Conservation (phyloP, 768 basidiomycete species). For the Dioszegia crocea region DNA sequence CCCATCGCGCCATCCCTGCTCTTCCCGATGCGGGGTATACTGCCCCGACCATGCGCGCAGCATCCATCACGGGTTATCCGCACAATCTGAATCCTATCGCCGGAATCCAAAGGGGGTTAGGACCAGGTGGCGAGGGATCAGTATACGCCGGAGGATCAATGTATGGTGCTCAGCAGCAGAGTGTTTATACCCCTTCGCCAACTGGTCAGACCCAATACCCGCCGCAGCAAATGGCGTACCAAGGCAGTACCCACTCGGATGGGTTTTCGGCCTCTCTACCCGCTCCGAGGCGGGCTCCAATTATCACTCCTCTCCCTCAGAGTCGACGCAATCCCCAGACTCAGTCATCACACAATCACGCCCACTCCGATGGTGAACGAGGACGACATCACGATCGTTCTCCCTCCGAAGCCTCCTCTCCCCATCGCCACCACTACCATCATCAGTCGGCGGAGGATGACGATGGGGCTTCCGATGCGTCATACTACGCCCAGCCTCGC, state of each 20-base stretch:
- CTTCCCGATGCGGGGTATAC: conserved; percentile 41
- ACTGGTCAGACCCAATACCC: not conserved
- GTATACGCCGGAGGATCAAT: conserved; percentile 14
- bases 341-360: no score
- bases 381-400: not conserved
- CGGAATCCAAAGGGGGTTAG: not conserved
- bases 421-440: conserved; percentile 8
- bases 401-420: not conserved
- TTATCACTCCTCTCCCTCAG: not conserved
- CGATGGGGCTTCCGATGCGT: conserved; percentile 13
- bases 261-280: conserved; percentile 19
- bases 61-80: not conserved
- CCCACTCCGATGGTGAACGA: not conserved
- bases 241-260: not conserved
- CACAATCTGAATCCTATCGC: not conserved
- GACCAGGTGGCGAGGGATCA: not conserved
- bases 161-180: not conserved
- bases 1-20: conserved; percentile 35
- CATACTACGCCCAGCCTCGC: conserved; percentile 16
- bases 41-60: conserved; percentile 21
- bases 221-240: not conserved
- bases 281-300: conserved; percentile 17
- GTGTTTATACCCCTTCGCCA: not conserved
- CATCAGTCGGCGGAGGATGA: conserved; percentile 9
- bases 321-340: not conserved